Evolutionary conservation across 2,329 filamentous ascomycete genomes (phyloP).

Genomic region (Allantophomopsis cytisporea): DNA sequence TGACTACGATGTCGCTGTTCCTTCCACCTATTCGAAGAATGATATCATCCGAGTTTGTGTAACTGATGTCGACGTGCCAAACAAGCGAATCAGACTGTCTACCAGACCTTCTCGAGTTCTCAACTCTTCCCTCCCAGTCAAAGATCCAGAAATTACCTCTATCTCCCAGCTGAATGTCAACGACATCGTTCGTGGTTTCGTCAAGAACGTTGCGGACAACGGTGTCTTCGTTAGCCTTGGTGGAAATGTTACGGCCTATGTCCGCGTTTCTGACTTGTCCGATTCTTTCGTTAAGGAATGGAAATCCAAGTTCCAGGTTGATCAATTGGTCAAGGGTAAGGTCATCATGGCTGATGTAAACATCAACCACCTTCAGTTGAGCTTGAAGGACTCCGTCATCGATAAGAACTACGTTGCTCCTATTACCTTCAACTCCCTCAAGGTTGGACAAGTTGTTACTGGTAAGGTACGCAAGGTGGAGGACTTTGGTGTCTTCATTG

Average conservation of each 20-base stretch:
- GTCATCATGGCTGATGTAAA: constrained; percentile 58
- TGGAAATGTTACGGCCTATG: constrained; percentile 66
- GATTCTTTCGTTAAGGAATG: constrained; percentile 90
- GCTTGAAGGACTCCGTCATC: constrained; percentile 72
- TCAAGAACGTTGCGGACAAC: constrained; percentile 81
- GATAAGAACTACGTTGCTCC: constrained; percentile 66
- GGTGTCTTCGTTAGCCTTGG: constrained; percentile 80
- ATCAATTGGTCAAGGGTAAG: constrained; percentile 83
- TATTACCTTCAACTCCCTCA: constrained; percentile 63
- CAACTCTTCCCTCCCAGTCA: constrained; percentile 69
- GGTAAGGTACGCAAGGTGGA: constrained; percentile 89
- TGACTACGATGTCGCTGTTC: constrained; percentile 71
- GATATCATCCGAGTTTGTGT: constrained; percentile 83
- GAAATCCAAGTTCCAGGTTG: constrained; percentile 77
- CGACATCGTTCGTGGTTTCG: constrained; percentile 77
- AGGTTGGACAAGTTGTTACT: constrained; percentile 68
- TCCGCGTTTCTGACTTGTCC: constrained; percentile 78
- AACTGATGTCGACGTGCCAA: constrained; percentile 63
- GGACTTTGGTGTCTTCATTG: constrained; percentile 88
- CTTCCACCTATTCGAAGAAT: constrained; percentile 64
- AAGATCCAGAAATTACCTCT: constrained; percentile 66
- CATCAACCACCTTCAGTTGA: constrained; percentile 67
- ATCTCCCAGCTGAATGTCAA: constrained; percentile 61
- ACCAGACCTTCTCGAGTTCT: constrained; percentile 77
- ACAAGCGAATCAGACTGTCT: constrained; percentile 76